phyloP scores from a whole-genome alignment of 2,329 filamentous ascomycete genomes.

The Ceratocystis eucalypticola region DNA sequence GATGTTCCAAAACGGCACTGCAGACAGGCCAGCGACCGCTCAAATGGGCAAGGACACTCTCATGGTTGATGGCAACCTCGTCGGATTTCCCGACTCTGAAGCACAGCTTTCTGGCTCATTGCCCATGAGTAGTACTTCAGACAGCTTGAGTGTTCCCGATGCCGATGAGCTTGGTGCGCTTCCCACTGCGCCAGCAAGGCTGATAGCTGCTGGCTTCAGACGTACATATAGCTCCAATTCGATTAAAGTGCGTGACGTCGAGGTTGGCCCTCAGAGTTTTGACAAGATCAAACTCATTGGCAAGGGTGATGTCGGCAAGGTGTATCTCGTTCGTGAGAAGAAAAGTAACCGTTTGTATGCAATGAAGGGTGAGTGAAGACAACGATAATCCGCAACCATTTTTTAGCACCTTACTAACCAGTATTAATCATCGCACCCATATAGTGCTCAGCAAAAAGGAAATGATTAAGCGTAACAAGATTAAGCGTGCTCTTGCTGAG shows the following conservation, averaged over 20 bases:
- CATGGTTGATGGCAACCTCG: slow-evolving; percentile 34
- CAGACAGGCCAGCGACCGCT: slow-evolving; percentile 66
- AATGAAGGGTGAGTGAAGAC: slow-evolving; percentile 69
- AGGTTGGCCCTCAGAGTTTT: slow-evolving; percentile 88
- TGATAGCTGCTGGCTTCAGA: slow-evolving; percentile 61
- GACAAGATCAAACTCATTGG: slow-evolving; percentile 99
- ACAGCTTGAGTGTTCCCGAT: slow-evolving; percentile 31
- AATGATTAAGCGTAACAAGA: slow-evolving; percentile 99
- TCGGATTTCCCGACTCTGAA: slow-evolving; percentile 32
- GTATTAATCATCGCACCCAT: neutral
- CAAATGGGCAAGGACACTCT: slow-evolving; percentile 76
- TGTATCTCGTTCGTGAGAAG: slow-evolving; percentile 94
- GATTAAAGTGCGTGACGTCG: slow-evolving; percentile 94
- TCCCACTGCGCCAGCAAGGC: slow-evolving; percentile 50
- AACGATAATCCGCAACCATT: neutral
- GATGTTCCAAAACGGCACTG: slow-evolving; percentile 51
- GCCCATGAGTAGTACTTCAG: slow-evolving; percentile 23
- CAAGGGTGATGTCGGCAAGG: slow-evolving; percentile 96
- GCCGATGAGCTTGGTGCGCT: slow-evolving; percentile 46
- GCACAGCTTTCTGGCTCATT: slow-evolving; percentile 24
- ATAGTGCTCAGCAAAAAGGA: slow-evolving; percentile 97
- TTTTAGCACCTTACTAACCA: slow-evolving; percentile 26
- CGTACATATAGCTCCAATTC: slow-evolving; percentile 98
- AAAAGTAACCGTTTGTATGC: slow-evolving; percentile 91
- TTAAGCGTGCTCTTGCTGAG: slow-evolving; percentile 92